Percentiles rank a stretch among this genome's conserved stretches.
These are phyloP conservation scores for Picea sitchensis DNA, from an alignment of 75 land plant species.

Conservation along the genomic window DNA sequence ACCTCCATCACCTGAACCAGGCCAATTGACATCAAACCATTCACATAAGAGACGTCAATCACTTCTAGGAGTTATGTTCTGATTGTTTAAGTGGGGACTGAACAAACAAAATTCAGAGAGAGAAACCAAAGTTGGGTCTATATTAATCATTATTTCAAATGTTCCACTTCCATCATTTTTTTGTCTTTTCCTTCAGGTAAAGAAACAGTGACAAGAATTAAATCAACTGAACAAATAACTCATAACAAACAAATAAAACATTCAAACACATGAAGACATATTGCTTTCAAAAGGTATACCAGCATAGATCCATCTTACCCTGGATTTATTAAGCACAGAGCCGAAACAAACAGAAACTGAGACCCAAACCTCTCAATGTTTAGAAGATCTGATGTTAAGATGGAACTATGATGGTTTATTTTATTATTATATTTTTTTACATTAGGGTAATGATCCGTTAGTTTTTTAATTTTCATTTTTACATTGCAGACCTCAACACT, in stretches of 20 bases:
- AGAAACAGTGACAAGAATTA: not conserved
- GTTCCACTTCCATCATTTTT: not conserved
- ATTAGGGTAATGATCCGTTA: no score
- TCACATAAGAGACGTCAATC: not conserved
- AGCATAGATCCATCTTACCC: no score
- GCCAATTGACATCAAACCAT: conserved; percentile 75
- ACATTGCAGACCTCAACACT: no score
- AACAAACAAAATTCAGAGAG: not conserved
- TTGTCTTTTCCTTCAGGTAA: not conserved
- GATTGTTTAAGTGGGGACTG: not conserved
- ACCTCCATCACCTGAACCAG: conserved; percentile 92
- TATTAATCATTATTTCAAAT: not conserved
- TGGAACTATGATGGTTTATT: no score
- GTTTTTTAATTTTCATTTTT: no score
- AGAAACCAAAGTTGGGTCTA: not conserved
- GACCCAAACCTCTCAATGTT: no score
- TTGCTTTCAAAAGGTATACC: not conserved
- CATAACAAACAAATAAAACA: not conserved
- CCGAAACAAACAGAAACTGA: no score
- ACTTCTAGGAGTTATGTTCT: not conserved
- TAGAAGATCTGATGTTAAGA: no score
- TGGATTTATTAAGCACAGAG: no score
- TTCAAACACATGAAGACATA: not conserved
- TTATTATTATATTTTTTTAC: no score
- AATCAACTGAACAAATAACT: not conserved